Evolutionary conservation across 2,329 filamentous ascomycete genomes (phyloP), one percentile per base, ranked within the genome.

Genomic region (Diplodia sapinea): DNA sequence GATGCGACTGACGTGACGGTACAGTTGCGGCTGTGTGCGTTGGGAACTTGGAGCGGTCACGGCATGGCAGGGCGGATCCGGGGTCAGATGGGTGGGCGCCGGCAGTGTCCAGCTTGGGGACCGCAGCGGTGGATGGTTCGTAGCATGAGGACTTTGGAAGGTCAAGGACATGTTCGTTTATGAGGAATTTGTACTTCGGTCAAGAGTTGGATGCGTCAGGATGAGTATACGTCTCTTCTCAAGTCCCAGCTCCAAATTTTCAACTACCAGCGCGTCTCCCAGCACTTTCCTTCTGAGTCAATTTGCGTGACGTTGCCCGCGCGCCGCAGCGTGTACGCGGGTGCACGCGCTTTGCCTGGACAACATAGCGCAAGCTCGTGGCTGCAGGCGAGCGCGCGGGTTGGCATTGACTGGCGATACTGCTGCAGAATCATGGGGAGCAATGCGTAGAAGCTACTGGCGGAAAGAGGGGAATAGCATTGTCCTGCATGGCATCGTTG

Each of bases 1-100:
- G 55, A 62, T 67, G 54, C 65, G 47, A 57, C 65, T 66, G 65
- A 61, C 65, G 49, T 61, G 55, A 67, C 55, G 65, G 59, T 52
- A 52, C 65, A 67, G 65, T 47, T 54, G 55, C 65, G 43, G 65
- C 36, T 57, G 54, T 51, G 52, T 38, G 52, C 55, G 64, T 51
- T 66, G 64, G 64, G 64, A 51, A 57, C 54, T 66, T 51, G 55
- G 52, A 38, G 64, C 54, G 54, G 40, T 20, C 52, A 51, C 52
- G 55, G 54, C 40, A 43, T 56, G 23, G 36, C 33, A 33, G 36
- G 51, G 33, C 31, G 31, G 20, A 36, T 43, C 54, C 40, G 40
- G 64, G 55, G 40, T 26, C 17, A 59, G 52, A 59, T 40, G 17
- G 36, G 52, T 38, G 52, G 64, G 29, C 40, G 52, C 23, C 40